Conservation (phyloP, 2,329 filamentous ascomycete genomes). For the Pseudogymnoascus sp. region DNA sequence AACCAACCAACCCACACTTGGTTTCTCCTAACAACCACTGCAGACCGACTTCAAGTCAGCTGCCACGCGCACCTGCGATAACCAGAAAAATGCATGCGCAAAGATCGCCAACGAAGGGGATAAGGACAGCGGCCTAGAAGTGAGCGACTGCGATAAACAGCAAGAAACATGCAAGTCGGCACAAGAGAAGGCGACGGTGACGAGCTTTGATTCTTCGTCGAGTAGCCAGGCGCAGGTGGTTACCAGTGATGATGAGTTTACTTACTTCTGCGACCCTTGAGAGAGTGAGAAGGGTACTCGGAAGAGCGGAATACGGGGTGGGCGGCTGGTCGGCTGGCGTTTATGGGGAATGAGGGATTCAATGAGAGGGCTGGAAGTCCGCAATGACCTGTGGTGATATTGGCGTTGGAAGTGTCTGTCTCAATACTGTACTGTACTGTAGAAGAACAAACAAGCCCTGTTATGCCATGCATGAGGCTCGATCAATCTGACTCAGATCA, state of each 20-base stretch:
- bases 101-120: constrained; percentile 35
- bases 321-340: background rate
- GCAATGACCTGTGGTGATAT: background rate
- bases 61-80: constrained; percentile 39
- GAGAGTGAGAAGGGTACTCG: background rate
- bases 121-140: constrained; percentile 12
- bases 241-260: constrained; percentile 37
- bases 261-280: constrained; percentile 38
- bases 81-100: constrained; percentile 43
- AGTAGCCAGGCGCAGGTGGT: constrained; percentile 25
- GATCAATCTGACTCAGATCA: constrained; percentile 1
- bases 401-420: background rate
- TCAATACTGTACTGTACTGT: constrained; percentile 3
- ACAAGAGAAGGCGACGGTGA: constrained; percentile 27
- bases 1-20: background rate
- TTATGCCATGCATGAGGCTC: background rate
- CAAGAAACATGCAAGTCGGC: constrained; percentile 37
- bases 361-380: background rate
- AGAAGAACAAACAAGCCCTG: background rate
- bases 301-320: background rate
- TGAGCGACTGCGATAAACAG: constrained; percentile 38
- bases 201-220: constrained; percentile 20
- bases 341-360: background rate
- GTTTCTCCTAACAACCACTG: background rate
- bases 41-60: constrained; percentile 38